Conservation (phyloP, 2,329 filamentous ascomycete genomes). For the Cordyceps fumosorosea region DNA sequence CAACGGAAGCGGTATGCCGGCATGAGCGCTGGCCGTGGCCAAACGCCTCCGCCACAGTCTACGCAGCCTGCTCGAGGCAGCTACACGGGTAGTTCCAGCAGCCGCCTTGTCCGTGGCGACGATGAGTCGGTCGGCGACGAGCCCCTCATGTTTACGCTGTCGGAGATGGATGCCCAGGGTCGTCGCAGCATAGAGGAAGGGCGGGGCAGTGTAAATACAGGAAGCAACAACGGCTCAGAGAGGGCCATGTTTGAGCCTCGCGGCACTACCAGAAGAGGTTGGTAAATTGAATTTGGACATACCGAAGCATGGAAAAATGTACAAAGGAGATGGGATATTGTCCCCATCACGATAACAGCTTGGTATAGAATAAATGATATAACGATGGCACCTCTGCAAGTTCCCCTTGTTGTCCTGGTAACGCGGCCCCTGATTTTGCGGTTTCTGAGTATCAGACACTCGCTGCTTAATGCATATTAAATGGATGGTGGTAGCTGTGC, state of each 20-base stretch:
- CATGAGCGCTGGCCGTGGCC: conserved; percentile 29
- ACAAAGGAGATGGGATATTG: background rate
- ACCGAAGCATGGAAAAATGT: background rate
- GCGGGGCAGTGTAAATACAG: conserved; percentile 24
- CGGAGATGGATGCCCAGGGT: conserved; percentile 57
- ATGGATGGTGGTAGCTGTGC: too few species aligned
- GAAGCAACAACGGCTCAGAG: conserved; percentile 32
- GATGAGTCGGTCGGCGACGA: conserved; percentile 57
- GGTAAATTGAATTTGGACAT: conserved; percentile 20
- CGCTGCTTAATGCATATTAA: too few species aligned
- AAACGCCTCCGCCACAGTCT: conserved; percentile 30
- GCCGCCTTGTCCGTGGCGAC: conserved; percentile 34
- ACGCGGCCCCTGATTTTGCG: too few species aligned
- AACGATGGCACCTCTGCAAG: background rate
- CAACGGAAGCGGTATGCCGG: conserved; percentile 41
- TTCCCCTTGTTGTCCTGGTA: background rate
- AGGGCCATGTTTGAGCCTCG: conserved; percentile 34
- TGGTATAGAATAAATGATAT: background rate
- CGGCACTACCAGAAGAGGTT: conserved; percentile 30
- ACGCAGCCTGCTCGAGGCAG: conserved; percentile 38
- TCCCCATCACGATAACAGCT: background rate
- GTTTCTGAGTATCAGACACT: too few species aligned
- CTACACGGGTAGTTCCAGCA: conserved; percentile 35
- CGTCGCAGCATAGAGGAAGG: conserved; percentile 54
- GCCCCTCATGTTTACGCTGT: conserved; percentile 66